A percentile compares a stretch with the other conserved stretches of the same genome.
These are phyloP conservation scores for Candida dajiaensis DNA, from an alignment of 805 yeast genomes.

Conservation along the genomic window DNA sequence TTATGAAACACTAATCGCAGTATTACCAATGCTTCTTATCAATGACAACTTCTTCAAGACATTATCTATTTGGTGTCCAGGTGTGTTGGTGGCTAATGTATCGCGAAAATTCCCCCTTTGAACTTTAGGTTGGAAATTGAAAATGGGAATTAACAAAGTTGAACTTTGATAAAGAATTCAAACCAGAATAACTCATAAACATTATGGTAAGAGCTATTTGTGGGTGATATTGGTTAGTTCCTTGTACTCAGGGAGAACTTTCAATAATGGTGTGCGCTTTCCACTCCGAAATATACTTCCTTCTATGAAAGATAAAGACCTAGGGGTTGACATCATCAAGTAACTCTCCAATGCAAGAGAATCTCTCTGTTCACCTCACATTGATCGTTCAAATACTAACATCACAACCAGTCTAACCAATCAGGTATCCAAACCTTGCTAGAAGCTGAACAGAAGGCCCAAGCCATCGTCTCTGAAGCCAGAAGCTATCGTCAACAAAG, in stretches of 20 bases:
- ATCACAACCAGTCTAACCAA: constrained; percentile 12
- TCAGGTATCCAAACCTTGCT: constrained; percentile 23
- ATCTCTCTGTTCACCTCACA: not conserved
- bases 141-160: not conserved
- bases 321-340: not conserved
- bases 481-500: constrained; percentile 84
- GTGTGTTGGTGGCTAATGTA: not conserved
- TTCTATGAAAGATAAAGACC: not conserved
- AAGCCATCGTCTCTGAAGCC: constrained; percentile 88
- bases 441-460: constrained; percentile 95
- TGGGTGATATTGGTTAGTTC: not conserved
- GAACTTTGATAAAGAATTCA: not conserved
- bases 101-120: not conserved
- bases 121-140: not conserved
- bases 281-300: too few relatives aligned
- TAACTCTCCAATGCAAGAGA: not conserved
- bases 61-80: not conserved
- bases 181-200: not conserved
- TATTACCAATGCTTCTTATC: too few relatives aligned
- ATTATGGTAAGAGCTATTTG: not conserved
- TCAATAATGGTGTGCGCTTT: too few relatives aligned
- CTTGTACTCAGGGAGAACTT: too few relatives aligned
- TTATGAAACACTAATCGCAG: too few relatives aligned
- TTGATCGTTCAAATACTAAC: not conserved
- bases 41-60: too few relatives aligned